These are phyloP conservation scores for Golubevia pallescens DNA, from an alignment of 1,284 basidiomycete species.

Conservation along the genomic window DNA sequence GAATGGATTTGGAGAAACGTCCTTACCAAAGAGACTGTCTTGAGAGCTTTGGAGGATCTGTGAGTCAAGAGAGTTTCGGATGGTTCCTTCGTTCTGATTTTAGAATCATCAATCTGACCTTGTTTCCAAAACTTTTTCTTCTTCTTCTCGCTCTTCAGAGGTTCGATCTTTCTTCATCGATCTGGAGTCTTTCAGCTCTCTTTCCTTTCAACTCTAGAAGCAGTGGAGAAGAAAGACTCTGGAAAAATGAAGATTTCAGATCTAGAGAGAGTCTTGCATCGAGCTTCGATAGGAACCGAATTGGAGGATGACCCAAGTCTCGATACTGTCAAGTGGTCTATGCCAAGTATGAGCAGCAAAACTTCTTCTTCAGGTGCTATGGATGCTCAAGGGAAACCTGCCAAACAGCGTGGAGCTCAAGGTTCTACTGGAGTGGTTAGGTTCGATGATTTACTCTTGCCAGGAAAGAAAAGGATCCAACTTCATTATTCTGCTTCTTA, in stretches of 20 bases:
- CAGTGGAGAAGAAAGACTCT: constrained; percentile 71
- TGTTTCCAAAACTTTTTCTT: constrained; percentile 22
- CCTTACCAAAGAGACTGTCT: constrained; percentile 79
- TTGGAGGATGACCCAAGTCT: constrained; percentile 40
- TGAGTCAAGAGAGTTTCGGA: no score
- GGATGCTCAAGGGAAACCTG: constrained; percentile 2
- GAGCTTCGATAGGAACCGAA: constrained; percentile 30
- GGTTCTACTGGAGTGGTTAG: constrained; percentile 5
- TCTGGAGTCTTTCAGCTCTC: constrained; percentile 84
- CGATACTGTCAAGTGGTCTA: constrained; percentile 22
- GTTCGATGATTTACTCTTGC: constrained; percentile 27
- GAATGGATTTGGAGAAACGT: constrained; percentile 92
- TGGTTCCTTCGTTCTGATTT: constrained; percentile 7
- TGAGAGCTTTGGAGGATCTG: constrained; percentile 76
- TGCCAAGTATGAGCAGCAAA: constrained; percentile 15
- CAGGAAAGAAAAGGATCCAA: constrained; percentile 30
- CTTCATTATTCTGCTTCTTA: constrained; percentile 66
- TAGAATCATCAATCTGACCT: constrained; percentile 8
- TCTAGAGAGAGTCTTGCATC: constrained; percentile 31
- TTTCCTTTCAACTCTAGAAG: constrained; percentile 71
- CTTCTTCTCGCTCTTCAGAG: constrained; percentile 66
- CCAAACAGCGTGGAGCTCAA: constrained; percentile 6
- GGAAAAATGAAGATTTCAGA: constrained; percentile 30
- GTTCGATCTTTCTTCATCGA: constrained; percentile 82
- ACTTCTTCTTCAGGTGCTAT: constrained; percentile 8